phyloP scores from a whole-genome alignment of 805 yeast species.

The Candida corydali region DNA sequence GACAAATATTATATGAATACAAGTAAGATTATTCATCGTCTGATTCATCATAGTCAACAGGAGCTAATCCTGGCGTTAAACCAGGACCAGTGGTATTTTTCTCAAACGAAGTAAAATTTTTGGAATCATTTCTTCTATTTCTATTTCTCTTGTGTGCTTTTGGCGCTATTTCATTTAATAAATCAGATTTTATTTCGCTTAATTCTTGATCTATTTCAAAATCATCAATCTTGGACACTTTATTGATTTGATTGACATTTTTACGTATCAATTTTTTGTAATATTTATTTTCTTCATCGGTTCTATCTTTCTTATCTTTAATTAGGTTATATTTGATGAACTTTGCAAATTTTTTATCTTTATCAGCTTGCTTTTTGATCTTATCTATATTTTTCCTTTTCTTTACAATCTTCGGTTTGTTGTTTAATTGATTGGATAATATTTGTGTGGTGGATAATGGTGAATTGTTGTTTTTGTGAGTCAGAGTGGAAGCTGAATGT shows the following conservation, averaged over 20 bases:
- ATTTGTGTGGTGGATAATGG: conserved; percentile 16
- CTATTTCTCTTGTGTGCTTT: conserved; percentile 21
- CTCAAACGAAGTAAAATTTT: not conserved
- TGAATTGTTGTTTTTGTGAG: not conserved
- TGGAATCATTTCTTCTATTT: conserved; percentile 15
- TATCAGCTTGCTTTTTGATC: conserved; percentile 25
- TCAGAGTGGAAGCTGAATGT: conserved; percentile 8
- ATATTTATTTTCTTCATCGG: conserved; percentile 34
- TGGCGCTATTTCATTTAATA: conserved; percentile 18
- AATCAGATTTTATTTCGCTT: conserved; percentile 15
- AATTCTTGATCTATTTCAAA: conserved; percentile 27
- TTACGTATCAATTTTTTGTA: conserved; percentile 33
- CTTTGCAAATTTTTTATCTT: conserved; percentile 29
- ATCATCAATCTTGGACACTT: conserved; percentile 28
- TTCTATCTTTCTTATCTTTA: conserved; percentile 24
- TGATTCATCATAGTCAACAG: conserved; percentile 61
- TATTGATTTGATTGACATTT: conserved; percentile 29
- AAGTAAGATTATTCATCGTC: conserved; percentile 18
- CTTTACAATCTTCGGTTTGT: conserved; percentile 13
- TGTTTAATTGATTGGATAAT: conserved; percentile 14
- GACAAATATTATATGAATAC: conserved; percentile 72
- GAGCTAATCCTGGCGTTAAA: conserved; percentile 82
- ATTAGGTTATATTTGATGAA: conserved; percentile 37
- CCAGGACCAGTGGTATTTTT: conserved; percentile 31
- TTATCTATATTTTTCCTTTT: conserved; percentile 20